Evolutionary conservation across 441 rosid species (phyloP).

Genomic region (Biscutella laevigata): DNA sequence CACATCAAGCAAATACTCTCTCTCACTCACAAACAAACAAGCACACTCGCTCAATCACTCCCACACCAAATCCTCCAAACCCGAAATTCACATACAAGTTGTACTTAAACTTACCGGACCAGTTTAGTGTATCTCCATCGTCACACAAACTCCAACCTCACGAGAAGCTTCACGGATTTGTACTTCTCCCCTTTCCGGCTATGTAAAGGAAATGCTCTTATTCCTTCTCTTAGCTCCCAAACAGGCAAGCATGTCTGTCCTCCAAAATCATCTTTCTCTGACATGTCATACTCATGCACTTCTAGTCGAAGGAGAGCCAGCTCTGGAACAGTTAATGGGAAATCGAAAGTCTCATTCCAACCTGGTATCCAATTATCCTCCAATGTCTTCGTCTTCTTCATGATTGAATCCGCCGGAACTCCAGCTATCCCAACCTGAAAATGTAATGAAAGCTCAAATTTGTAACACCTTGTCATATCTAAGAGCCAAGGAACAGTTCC

Average conservation of each 20-base stretch:
- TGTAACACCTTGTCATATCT: too few relatives aligned
- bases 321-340: constrained; percentile 38
- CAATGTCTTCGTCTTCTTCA: constrained; percentile 33
- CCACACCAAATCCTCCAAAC: constrained; percentile 13
- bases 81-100: constrained; percentile 4
- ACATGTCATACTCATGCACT: constrained; percentile 39
- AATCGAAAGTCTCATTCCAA: constrained; percentile 39
- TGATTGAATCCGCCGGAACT: constrained; percentile 33
- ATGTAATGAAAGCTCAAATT: neutral
- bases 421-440: constrained; percentile 43
- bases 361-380: constrained; percentile 39
- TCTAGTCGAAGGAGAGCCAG: constrained; percentile 35
- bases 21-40: neutral
- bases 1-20: constrained; percentile 14
- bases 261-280: constrained; percentile 40
- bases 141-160: constrained; percentile 37
- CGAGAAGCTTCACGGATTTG: constrained; percentile 35
- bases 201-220: constrained; percentile 33
- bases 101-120: neutral
- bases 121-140: neutral
- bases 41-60: neutral
- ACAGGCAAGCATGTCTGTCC: constrained; percentile 42
- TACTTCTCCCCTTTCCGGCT: constrained; percentile 36
- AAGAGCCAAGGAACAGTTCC: neutral
- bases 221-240: constrained; percentile 33